Evolutionary conservation across 1,139 yeast genomes (phyloP), one percentile per base, ranked within the genome.

Genomic region (Candida pseudocylindracea): DNA sequence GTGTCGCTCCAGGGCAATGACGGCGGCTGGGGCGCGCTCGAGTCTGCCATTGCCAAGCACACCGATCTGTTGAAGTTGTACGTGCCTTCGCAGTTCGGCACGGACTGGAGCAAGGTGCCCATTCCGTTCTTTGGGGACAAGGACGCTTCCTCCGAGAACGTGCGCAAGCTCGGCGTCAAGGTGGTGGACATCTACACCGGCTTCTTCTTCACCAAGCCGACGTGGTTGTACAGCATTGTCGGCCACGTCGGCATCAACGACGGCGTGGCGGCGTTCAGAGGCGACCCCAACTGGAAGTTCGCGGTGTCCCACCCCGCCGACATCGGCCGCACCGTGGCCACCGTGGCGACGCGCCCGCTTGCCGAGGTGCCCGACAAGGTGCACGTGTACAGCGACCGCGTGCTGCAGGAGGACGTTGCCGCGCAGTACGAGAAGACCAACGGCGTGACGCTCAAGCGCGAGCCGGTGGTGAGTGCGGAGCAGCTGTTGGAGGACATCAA

Each of bases 81-180:
- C 48, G 58, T 72, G 36, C 75, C 79, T 29, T 64, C 78, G 4
- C 78, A 71, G 43, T 72, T 65, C 41, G 80, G 80, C 31, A 44
- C 53, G 29, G 67, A 67, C 33, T 38, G 56, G 28, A 43, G 38
- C 7, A 45, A 46, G 26, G 20, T 15, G 20, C 20, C 20, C 20
- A 10, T 27, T 10, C 26, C 27, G 10, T 53, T 57, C 40, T 44
- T 66, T 27, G 41, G 35, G 1, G 12, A 39, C 25, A 72, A 72
- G 49, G 33, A 44, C 1, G 46, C 42, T 2, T 69, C 63, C 42
- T 50, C 62, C 4, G 44, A 45, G 2, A 46, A 44, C 9, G 57
- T 68, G 13, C 51, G 69, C 41, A 48, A 42, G 4, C 46, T 45
- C 13, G 74, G 73, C 4, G 42, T 69, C 36, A 69, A 70, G 47